Conservation (phyloP, 2,329 filamentous ascomycete species). For the Fusarium setosum region DNA sequence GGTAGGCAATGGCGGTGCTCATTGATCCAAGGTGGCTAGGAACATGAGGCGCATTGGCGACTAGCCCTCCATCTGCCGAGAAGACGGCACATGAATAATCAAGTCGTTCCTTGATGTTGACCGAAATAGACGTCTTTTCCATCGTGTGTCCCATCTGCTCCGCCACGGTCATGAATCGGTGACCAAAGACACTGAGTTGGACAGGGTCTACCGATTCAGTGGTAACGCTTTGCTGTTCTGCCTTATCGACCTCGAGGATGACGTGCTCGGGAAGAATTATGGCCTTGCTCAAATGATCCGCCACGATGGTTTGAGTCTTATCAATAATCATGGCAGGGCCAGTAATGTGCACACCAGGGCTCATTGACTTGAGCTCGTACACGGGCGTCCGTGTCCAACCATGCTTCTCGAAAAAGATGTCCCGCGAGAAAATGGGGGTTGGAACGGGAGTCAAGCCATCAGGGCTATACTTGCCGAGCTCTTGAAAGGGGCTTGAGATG, state of each 20-base stretch:
- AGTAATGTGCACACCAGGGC: slow-evolving; percentile 30
- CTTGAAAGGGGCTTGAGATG: slow-evolving; percentile 39
- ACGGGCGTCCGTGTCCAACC: slow-evolving; percentile 43
- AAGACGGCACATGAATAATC: slow-evolving; percentile 86
- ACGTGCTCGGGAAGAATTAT: slow-evolving; percentile 49
- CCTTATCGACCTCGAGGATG: slow-evolving; percentile 47
- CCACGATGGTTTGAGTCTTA: slow-evolving; percentile 79
- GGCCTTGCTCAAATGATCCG: slow-evolving; percentile 59
- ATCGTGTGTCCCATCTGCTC: slow-evolving; percentile 84
- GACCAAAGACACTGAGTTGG: slow-evolving; percentile 78
- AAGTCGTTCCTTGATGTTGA: slow-evolving; percentile 82
- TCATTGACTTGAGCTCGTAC: slow-evolving; percentile 37
- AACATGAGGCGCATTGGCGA: slow-evolving; percentile 35
- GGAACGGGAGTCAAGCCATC: slow-evolving; percentile 17
- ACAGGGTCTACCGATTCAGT: slow-evolving; percentile 73
- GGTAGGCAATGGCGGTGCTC: slow-evolving; percentile 37
- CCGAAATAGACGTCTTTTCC: slow-evolving; percentile 81
- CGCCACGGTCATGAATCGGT: slow-evolving; percentile 85
- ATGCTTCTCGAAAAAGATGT: slow-evolving; percentile 41
- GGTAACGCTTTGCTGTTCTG: slow-evolving; percentile 18
- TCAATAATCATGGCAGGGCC: slow-evolving; percentile 80
- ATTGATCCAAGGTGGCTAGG: slow-evolving; percentile 37
- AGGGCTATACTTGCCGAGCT: slow-evolving; percentile 33
- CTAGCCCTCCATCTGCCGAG: slow-evolving; percentile 64
- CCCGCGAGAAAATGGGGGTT: slow-evolving; percentile 29